Base-by-base conservation (phyloP, 345 rosid genomes). In the Camelina sativa region DNA sequence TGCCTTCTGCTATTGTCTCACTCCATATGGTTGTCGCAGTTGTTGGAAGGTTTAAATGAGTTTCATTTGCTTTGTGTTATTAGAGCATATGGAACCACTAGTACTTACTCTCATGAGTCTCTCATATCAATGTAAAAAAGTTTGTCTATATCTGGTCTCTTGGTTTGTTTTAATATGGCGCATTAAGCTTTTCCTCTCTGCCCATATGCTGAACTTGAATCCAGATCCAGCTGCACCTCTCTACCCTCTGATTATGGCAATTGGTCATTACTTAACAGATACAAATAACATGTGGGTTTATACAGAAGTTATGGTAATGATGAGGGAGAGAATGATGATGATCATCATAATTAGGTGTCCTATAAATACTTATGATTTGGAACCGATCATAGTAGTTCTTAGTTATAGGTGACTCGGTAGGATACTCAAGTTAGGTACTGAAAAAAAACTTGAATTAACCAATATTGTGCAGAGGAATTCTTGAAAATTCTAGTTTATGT, bases 371-470 rank as follows among this genome's bases (percentile, higher is more conserved):
- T 73, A 66, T 38, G 79, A 38, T 15, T 62, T 54, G 20, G 41
- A 43, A 7, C 16, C 4, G 15, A 44, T 55, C 71, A 54, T 44
- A 54, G 11, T 53, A 53, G 13, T 43, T 86, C 59, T 86, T 88
- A 6, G 97, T 82, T 5, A 72, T 81, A 23, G 91, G 84, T 87
- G 90, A 16, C 83, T 72, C n/a, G 83, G 86, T 8, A 79, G 90
- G 80, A 89, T 69, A 8, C 86, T 84, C 78, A 73, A 62, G 83
- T 86, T 67, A 81, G 87, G 72, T 81, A 85, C 6, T 13, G 46
- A 82, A 80, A 47, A 83, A 69, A 74, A 83, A 37, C 90, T 84
- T 64, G 88, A 87, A 48, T 71, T 25, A 10, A 11, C 64, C 32
- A 56, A 43, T 8, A 15, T 32, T 46, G n/a, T 59, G 20, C 34